Conservation (phyloP, 73 alveolate genomes). For the Stentor coeruleus region DNA sequence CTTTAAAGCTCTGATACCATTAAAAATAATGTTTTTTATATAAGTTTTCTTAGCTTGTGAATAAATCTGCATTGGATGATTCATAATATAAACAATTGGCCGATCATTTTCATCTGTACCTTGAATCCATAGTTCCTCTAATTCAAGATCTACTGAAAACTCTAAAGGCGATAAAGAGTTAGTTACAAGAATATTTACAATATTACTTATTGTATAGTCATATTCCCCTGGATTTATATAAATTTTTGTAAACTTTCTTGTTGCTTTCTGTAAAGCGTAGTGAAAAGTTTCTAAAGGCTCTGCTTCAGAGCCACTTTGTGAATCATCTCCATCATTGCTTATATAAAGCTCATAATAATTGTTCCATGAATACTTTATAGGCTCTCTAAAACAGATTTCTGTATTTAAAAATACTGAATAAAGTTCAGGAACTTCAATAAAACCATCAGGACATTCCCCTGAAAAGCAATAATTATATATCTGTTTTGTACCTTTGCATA, state of each 20-base stretch:
- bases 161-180: neutral
- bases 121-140: neutral
- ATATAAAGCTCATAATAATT: neutral
- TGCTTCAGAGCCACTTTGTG: no score
- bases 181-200: neutral
- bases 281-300: neutral
- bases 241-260: neutral
- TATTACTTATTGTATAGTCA: neutral
- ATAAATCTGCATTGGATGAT: neutral
- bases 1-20: neutral
- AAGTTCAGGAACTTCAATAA: neutral
- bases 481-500: neutral
- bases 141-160: neutral
- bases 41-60: neutral
- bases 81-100: neutral
- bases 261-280: neutral
- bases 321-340: no score
- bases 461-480: no score
- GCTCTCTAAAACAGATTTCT: neutral
- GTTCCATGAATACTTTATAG: neutral
- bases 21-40: no score
- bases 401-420: neutral
- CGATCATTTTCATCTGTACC: neutral
- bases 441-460: conserved; percentile 7
- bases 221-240: neutral